phyloP scores from a whole-genome alignment of 768 basidiomycete genomes.

The Hericium alpestre region DNA sequence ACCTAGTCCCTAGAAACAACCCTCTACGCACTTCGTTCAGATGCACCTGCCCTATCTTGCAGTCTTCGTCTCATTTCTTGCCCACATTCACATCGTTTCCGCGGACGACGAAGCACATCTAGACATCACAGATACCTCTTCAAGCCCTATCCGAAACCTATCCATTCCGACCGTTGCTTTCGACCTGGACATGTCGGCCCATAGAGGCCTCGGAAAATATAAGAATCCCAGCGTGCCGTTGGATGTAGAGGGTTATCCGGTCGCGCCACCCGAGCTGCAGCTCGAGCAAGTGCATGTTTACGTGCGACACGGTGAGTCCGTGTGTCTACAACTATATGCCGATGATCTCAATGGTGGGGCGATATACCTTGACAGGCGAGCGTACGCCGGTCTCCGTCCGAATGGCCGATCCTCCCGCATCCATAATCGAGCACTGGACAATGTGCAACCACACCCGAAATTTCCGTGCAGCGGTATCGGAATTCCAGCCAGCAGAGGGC shows the following conservation, averaged over 20 bases:
- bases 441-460: slow-evolving; percentile 48
- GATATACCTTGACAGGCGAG: slow-evolving; percentile 38
- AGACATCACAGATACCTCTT: background rate
- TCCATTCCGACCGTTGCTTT: background rate
- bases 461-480: slow-evolving; percentile 36
- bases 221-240: slow-evolving; percentile 16
- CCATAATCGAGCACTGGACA: slow-evolving; percentile 58
- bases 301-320: slow-evolving; percentile 56
- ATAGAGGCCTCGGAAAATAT: background rate
- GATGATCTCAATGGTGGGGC: background rate
- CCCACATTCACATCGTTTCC: background rate
- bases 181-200: background rate
- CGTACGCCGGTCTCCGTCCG: slow-evolving; percentile 67
- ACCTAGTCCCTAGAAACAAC: no score
- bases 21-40: background rate
- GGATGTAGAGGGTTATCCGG: slow-evolving; percentile 51
- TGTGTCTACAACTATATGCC: background rate
- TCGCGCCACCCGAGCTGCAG: slow-evolving; percentile 41
- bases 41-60: background rate
- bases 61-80: background rate
- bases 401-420: slow-evolving; percentile 49
- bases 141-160: background rate
- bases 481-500: slow-evolving; percentile 9
- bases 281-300: slow-evolving; percentile 69
- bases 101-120: background rate